These are phyloP conservation scores for Parachaetomium inaequale DNA, from an alignment of 495 filamentous ascomycete species.

Conservation along the genomic window DNA sequence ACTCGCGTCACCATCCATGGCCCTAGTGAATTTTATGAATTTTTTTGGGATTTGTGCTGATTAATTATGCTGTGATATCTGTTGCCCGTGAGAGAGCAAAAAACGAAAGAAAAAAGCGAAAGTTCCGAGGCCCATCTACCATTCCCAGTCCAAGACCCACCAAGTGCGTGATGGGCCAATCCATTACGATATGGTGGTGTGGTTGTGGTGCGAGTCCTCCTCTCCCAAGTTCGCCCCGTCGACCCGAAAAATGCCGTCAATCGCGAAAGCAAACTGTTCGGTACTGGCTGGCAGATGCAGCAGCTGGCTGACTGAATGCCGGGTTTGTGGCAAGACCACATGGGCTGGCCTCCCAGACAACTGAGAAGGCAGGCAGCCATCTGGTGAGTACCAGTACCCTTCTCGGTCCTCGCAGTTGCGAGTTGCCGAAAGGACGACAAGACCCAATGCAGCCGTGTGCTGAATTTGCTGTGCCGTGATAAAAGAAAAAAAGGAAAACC, in stretches of 20 bases:
- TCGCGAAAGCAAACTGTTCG: neutral
- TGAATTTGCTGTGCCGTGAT: neutral
- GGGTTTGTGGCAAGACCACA: neutral
- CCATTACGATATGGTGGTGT: neutral
- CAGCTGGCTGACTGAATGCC: neutral
- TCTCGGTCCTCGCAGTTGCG: neutral
- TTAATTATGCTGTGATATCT: neutral
- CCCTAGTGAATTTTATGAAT: too few relatives aligned
- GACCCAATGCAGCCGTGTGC: neutral
- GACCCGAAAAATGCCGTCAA: neutral
- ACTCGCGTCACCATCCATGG: neutral
- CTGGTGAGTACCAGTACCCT: neutral
- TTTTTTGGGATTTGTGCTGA: neutral
- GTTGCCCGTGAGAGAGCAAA: neutral
- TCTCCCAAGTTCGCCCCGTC: neutral
- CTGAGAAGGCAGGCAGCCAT: constrained; percentile 4
- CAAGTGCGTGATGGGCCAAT: neutral
- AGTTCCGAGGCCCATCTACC: neutral
- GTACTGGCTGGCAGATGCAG: neutral
- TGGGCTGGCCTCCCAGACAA: neutral
- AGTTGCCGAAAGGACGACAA: constrained; percentile 7
- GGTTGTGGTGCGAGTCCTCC: neutral
- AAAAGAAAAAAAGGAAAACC: neutral
- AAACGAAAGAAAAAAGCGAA: too few relatives aligned
- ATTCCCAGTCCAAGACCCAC: neutral